Base-by-base conservation (phyloP, 345 rosid species). In the Hypericum androsaemum region DNA sequence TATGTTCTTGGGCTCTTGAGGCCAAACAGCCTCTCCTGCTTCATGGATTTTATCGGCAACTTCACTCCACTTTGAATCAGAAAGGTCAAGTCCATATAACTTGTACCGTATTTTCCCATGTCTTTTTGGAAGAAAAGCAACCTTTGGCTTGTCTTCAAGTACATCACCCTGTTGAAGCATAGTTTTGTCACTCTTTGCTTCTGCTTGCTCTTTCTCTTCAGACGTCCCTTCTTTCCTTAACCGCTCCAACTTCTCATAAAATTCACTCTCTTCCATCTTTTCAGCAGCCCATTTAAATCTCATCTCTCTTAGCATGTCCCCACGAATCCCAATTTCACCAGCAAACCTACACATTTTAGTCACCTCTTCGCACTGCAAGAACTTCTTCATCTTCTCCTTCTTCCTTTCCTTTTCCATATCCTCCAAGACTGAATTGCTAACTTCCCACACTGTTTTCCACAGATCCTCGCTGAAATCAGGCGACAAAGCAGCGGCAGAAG, bases 61-160 rank as follows among this genome's bases (percentile, higher is more conserved):
- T 65, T 83, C 64, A 64, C 65, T 74, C 97, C 95, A 88, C 65
- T 76, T 83, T 13, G 83, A 67, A 72, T 78, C 86, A 7, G 98
- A 88, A 7, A 92, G 74, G 64, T 92, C 86, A 51, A 92, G 94
- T 54, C 98, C 98, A 71, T 88, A 83, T 43, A 88, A 88, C 80
- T 77, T 92, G 74, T 81, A 83, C 62, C 66, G 83, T 52, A 88
- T 71, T 80, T 76, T 85, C 56, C 97, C 95, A 39, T 79, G 82
- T 60, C 98, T 81, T 73, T 73, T 85, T 12, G 94, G 95, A 70
- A 88, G 82, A 53, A 88, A 72, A 51, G 67, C 44, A 56, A 61
- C 74, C 64, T 58, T 65, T 44, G 65, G 55, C 43, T 62, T 69
- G 54, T 71, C 87, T 56, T 68, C 75, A 36, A 44, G 56, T 36